Base-by-base conservation (phyloP, 1,284 basidiomycete species). In the Athelia sp. region DNA sequence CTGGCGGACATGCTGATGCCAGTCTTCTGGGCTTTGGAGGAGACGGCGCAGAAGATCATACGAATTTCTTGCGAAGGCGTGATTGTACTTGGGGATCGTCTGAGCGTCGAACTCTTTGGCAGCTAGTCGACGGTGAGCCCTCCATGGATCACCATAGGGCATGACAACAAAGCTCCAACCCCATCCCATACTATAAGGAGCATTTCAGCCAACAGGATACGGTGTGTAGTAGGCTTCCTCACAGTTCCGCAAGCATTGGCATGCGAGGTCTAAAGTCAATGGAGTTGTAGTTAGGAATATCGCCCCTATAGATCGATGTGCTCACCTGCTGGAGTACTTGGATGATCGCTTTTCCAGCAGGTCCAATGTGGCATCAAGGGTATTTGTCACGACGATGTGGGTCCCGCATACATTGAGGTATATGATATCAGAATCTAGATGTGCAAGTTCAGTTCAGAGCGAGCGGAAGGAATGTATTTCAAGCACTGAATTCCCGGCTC, bases 121-220 rank as follows among this genome's bases (percentile, higher is more conserved):
- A 50, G 78, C 77, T 62, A 75, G 66, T 45, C 65, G 71, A 40
- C 76, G 72, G 55, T 78, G 73, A 29, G 65, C 66, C 46, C 65
- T 71, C 78, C 78, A 80, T 31, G 63, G 62, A 17, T 76, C 70
- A 69, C 70, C 75, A 35, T 79, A 79, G 3, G 64, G 71, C 74
- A 78, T 78, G 50, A 78, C 72, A 0, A 68, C 72, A 43, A 79
- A 73, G 43, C 72, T 73, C 67, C 73, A 78, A 18, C 74, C 69
- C 73, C 74, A 78, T 2, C 75, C 78, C 69, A 76, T 74, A 31
- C 75, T 77, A 45, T n/a, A n/a, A n/a, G n/a, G n/a, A n/a, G n/a
- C n/a, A n/a, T n/a, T n/a, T n/a, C 19, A 49, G 36, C 10, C 2
- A 6, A 8, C 15, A 17, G 24, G 21, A 46, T 42, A 42, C 53